Conservation (phyloP, 2,329 filamentous ascomycete species). For the Aspergillus versicolor region DNA sequence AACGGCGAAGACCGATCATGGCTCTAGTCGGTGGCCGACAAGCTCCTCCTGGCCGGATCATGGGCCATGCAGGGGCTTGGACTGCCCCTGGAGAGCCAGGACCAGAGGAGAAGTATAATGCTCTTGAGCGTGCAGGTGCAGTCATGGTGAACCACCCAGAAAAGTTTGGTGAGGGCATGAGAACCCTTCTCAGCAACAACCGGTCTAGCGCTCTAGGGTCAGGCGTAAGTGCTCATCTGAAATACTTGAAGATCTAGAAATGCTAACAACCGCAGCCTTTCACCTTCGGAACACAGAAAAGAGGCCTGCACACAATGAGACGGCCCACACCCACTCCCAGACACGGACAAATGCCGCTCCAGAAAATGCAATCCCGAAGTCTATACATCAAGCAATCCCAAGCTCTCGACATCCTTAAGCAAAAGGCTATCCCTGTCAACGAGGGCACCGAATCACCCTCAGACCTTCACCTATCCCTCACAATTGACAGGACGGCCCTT, state of each 20-base stretch:
- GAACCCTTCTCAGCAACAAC: conserved; percentile 52
- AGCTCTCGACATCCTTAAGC: conserved; percentile 56
- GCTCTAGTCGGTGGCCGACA: conserved; percentile 67
- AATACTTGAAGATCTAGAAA: neutral
- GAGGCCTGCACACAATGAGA: conserved; percentile 52
- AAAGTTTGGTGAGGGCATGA: conserved; percentile 70
- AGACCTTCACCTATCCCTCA: conserved; percentile 60
- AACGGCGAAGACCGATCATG: conserved; percentile 62
- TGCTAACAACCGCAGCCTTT: conserved; percentile 17
- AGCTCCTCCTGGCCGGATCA: conserved; percentile 64
- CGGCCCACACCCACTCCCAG: conserved; percentile 22
- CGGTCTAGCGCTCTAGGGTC: conserved; percentile 28
- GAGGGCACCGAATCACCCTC: conserved; percentile 36
- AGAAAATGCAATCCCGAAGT: conserved; percentile 45
- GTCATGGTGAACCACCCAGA: conserved; percentile 74
- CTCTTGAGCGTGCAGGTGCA: conserved; percentile 65
- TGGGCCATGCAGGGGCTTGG: conserved; percentile 80
- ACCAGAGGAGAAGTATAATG: conserved; percentile 64
- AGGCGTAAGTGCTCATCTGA: conserved; percentile 22
- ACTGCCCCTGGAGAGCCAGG: conserved; percentile 64
- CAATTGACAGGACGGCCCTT: conserved; percentile 62
- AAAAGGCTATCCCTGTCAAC: conserved; percentile 48
- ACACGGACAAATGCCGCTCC: neutral
- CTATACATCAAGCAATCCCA: conserved; percentile 58
- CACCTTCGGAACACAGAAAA: conserved; percentile 39